Percentiles rank a stretch among this genome's conserved stretches.
phyloP scores from a whole-genome alignment of 2,329 filamentous ascomycete species.

The Mycogone perniciosa region DNA sequence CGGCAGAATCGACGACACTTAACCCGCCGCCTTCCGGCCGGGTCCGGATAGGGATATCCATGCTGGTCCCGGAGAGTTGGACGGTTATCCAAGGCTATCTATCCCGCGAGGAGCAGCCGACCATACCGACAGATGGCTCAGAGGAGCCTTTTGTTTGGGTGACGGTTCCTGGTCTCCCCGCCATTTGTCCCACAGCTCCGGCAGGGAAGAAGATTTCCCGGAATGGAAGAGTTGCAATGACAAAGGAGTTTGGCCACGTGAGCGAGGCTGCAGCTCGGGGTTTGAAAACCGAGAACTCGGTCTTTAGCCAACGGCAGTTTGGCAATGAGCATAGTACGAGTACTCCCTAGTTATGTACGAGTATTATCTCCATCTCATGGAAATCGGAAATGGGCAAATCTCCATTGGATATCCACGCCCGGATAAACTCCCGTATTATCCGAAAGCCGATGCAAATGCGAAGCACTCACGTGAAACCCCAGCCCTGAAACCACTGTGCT shows the following conservation, averaged over 20 bases:
- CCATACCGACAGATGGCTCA: slow-evolving; percentile 8
- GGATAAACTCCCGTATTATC: no score
- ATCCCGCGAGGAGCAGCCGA: slow-evolving; percentile 1
- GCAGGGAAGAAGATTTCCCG: slow-evolving; percentile 11
- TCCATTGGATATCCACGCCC: no score
- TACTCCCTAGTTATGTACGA: no score
- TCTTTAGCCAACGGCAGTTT: no score
- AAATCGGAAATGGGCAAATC: no score
- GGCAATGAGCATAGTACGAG: no score
- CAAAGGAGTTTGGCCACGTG: slow-evolving; percentile 3
- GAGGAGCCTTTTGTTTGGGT: background rate
- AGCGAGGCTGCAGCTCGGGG: slow-evolving; percentile 5
- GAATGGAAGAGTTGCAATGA: background rate
- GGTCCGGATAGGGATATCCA: slow-evolving; percentile 4
- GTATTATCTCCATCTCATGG: no score
- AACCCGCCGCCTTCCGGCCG: slow-evolving; percentile 3
- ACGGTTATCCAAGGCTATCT: slow-evolving; percentile 13
- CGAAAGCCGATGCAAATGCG: no score
- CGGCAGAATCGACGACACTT: slow-evolving; percentile 3
- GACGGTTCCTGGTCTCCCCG: background rate
- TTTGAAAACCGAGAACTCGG: background rate
- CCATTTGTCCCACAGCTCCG: background rate
- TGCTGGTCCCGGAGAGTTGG: background rate
- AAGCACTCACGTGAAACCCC: background rate
- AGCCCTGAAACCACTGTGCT: background rate